Percentiles rank a stretch among this genome's conserved stretches.
Evolutionary conservation across 495 filamentous ascomycete genomes (phyloP).

Genomic region (Massariosphaeria phaeospora): DNA sequence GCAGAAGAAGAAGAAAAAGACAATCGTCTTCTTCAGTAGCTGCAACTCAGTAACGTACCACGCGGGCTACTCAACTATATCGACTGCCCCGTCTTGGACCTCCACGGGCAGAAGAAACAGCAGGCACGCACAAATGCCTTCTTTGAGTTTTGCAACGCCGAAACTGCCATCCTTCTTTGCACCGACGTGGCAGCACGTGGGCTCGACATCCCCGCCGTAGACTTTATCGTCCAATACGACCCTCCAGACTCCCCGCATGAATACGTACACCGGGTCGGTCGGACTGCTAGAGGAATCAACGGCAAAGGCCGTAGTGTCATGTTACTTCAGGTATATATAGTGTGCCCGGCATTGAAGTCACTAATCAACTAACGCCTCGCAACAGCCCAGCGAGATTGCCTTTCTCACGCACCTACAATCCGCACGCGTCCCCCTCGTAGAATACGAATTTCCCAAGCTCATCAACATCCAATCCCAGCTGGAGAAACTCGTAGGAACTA

Average conservation of each 20-base stretch:
- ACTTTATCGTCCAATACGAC: constrained; percentile 72
- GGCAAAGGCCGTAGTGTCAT: constrained; percentile 79
- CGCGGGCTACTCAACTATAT: constrained; percentile 62
- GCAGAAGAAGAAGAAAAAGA: constrained; percentile 88
- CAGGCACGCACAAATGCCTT: constrained; percentile 96
- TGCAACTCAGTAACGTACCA: constrained; percentile 95
- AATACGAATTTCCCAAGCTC: constrained; percentile 64
- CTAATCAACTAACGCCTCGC: no score
- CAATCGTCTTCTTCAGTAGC: constrained; percentile 93
- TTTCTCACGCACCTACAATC: constrained; percentile 91
- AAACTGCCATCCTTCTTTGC: constrained; percentile 83
- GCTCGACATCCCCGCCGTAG: constrained; percentile 90
- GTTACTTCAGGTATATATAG: no score
- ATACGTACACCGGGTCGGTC: constrained; percentile 95
- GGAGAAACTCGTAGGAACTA: constrained; percentile 86
- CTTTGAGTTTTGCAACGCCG: constrained; percentile 96
- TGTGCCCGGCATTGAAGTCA: no score
- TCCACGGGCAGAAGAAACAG: constrained; percentile 94
- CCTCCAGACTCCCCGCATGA: constrained; percentile 85
- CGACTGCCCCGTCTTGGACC: constrained; percentile 81
- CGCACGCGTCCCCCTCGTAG: constrained; percentile 85
- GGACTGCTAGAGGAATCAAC: constrained; percentile 82
- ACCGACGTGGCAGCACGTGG: constrained; percentile 95
- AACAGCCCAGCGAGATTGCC: constrained; percentile 85
- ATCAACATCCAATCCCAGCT: constrained; percentile 64